These are phyloP conservation scores for Rhododendron simsii DNA, from an alignment of 148 eudicot species.

Conservation along the genomic window DNA sequence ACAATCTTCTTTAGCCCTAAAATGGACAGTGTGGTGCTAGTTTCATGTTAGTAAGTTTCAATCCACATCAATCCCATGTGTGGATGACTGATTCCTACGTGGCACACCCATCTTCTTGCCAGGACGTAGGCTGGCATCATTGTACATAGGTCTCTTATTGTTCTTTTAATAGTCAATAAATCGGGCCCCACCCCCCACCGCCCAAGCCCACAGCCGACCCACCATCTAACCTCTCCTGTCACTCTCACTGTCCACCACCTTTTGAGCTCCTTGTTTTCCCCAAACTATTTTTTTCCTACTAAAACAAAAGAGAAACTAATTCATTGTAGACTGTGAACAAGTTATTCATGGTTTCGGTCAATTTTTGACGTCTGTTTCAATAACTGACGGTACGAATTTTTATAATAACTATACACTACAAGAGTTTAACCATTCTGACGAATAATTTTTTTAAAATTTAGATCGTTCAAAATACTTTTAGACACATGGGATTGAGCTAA, in stretches of 20 bases:
- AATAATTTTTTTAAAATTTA: too few species aligned
- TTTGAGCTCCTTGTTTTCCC: neutral
- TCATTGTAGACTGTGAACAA: too few species aligned
- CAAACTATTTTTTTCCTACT: too few species aligned
- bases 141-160: neutral
- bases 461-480: fast-evolving
- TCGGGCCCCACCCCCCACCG: neutral
- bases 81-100: neutral
- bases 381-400: too few species aligned
- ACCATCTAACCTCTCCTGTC: neutral
- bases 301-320: too few species aligned
- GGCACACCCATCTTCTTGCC: neutral
- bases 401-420: too few species aligned
- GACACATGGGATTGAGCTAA: too few species aligned
- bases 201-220: neutral
- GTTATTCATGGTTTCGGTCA: too few species aligned
- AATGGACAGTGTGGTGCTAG: neutral
- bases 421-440: too few species aligned
- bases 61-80: neutral
- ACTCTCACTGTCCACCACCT: neutral
- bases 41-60: neutral
- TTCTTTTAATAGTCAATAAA: neutral
- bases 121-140: neutral
- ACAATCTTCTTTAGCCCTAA: neutral
- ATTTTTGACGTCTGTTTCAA: too few species aligned